phyloP scores from a whole-genome alignment of 1,284 basidiomycete genomes.

The Ustilago shanxiensis region DNA sequence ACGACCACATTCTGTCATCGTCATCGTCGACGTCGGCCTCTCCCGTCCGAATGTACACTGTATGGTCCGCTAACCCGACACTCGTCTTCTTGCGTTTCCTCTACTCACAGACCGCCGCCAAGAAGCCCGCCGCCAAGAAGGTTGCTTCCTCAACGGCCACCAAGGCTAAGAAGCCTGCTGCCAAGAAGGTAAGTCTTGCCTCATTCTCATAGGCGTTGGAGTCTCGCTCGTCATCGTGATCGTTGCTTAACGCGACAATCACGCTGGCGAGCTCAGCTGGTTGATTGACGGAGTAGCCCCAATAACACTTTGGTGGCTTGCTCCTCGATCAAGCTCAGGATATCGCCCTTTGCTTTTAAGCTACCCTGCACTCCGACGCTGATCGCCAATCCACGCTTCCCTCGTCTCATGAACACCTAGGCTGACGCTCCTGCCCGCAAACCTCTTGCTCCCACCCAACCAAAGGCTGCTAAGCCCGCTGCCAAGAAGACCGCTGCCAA shows the following conservation, averaged over 20 bases:
- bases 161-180: conserved; percentile 66
- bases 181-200: conserved; percentile 59
- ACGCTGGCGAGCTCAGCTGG: conserved; percentile 9
- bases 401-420: conserved; percentile 34
- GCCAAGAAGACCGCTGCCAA: conserved; percentile 67
- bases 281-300: not conserved
- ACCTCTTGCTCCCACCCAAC: conserved; percentile 53
- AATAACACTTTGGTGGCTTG: conserved; percentile 12
- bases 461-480: conserved; percentile 65
- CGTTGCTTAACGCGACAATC: conserved; percentile 5
- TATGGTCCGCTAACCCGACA: too few relatives aligned
- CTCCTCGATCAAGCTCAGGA: not conserved
- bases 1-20: not conserved
- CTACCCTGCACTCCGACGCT: conserved; percentile 30
- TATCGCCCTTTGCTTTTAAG: not conserved
- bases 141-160: conserved; percentile 54
- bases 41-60: not conserved
- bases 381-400: conserved; percentile 19
- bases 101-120: conserved; percentile 40
- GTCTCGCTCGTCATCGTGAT: conserved; percentile 10
- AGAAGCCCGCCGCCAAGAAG: conserved; percentile 60
- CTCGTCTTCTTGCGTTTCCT: not conserved
- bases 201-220: conserved; percentile 12
- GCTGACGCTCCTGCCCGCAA: conserved; percentile 53
- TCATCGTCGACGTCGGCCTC: not conserved